Evolutionary conservation across 192 early-diverging fungal species (phyloP), one percentile per base, ranked within the genome.

Genomic region (Entrophospora sp.): DNA sequence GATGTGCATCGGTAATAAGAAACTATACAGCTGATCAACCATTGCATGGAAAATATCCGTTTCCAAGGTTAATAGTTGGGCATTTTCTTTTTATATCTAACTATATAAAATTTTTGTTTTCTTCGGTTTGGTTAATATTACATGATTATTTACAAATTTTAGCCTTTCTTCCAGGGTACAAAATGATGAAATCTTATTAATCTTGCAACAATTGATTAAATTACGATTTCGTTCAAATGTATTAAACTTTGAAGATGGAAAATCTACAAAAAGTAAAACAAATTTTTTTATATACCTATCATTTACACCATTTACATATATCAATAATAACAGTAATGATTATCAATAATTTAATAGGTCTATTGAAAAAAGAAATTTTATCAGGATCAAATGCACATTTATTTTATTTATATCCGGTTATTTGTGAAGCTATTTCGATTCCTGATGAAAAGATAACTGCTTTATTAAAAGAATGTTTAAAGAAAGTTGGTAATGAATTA

Each of bases 1-100:
- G 85, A 31, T 87, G 84, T 55, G 77, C 77, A 36, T 70, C 71
- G 0, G 74, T 89, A 1, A 69, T 91, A 9, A 66, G 74, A 9
- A 75, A 76, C 22, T 91, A 88, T 66, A 75, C 73, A 18, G 75
- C 76, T 16, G 90, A 91, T 71, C 79, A 83, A 67, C 79, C 79
- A 5, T 71, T 87, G 28, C 77, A 83, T 44, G 87, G 86, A n/a
- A 77, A 80, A 31, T 76, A 83, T 40, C 87, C 90, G 3, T 77
- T 90, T 71, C 85, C 90, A 62, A 78, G 84, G 72, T 86, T 60
- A 38, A 70, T 52, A 63, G 64, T n/a, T n/a, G n/a, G n/a, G n/a
- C n/a, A n/a, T n/a, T n/a, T n/a, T n/a, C n/a, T n/a, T n/a, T n/a
- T n/a, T n/a, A n/a, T n/a, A n/a, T n/a, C n/a, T n/a, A n/a, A n/a